phyloP scores from a whole-genome alignment of 176 grass and related monocot species.

The Phragmites australis region DNA sequence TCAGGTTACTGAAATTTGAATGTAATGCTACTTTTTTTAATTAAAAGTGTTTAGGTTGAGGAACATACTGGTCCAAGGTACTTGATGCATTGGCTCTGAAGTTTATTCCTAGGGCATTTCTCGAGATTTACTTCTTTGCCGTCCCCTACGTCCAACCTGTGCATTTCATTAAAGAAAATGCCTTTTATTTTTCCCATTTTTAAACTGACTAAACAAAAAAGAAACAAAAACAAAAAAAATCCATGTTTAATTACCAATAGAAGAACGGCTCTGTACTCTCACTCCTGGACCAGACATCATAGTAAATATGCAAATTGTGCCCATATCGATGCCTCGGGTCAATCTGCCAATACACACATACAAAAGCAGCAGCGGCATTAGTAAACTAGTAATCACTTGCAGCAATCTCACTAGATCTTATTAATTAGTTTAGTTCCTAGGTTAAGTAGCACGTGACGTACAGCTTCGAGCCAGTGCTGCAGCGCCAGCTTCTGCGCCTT shows the following conservation, averaged over 20 bases:
- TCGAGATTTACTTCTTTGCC: slow-evolving; percentile 91
- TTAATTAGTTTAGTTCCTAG: slow-evolving; percentile 25
- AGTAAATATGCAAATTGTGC: slow-evolving; percentile 89
- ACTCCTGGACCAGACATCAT: slow-evolving; percentile 82
- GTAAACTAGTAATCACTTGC: slow-evolving; percentile 37
- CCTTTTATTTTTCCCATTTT: not conserved
- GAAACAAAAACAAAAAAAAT: not conserved
- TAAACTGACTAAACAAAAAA: not conserved
- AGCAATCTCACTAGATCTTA: slow-evolving; percentile 30
- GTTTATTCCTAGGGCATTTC: slow-evolving; percentile 76
- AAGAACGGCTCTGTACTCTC: slow-evolving; percentile 91
- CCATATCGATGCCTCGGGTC: slow-evolving; percentile 97
- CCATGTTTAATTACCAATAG: slow-evolving; percentile 62
- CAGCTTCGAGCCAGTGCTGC: slow-evolving; percentile 99
- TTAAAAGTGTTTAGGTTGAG: not conserved
- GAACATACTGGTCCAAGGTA: slow-evolving; percentile 87
- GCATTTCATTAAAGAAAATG: not conserved
- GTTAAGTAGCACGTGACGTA: slow-evolving; percentile 56
- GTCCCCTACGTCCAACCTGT: slow-evolving; percentile 96
- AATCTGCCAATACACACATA: slow-evolving; percentile 59
- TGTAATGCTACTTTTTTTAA: not conserved
- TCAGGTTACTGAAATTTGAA: not conserved
- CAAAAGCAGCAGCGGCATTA: slow-evolving; percentile 21
- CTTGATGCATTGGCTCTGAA: slow-evolving; percentile 86
- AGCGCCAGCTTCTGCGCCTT: slow-evolving; percentile 90